Conservation (phyloP, 768 basidiomycete species). For the Termitomyces titanicus region DNA sequence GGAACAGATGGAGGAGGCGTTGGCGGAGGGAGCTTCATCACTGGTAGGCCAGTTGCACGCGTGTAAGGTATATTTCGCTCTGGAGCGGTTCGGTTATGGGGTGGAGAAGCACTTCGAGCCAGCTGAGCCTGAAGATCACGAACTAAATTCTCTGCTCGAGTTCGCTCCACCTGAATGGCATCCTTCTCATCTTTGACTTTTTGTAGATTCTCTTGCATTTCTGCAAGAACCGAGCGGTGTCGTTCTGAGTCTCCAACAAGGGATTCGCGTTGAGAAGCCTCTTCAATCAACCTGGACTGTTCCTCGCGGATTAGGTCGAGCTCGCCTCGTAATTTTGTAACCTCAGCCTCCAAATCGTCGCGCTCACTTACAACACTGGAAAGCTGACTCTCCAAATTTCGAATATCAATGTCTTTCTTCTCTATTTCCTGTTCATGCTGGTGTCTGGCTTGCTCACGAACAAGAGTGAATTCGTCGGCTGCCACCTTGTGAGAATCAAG, state of each 20-base stretch:
- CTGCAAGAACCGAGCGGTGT: constrained; percentile 71
- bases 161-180: constrained; percentile 67
- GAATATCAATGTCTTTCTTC: constrained; percentile 47
- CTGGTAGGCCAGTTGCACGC: constrained; percentile 57
- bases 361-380: constrained; percentile 40
- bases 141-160: constrained; percentile 60
- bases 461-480: constrained; percentile 44
- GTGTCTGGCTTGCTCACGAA: constrained; percentile 38
- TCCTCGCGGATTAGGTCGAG: constrained; percentile 55
- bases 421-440: constrained; percentile 44
- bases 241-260: constrained; percentile 72
- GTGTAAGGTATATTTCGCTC: constrained; percentile 54
- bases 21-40: constrained; percentile 80
- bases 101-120: constrained; percentile 55
- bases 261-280: constrained; percentile 72
- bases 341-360: constrained; percentile 39
- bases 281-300: constrained; percentile 61
- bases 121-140: constrained; percentile 78
- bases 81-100: constrained; percentile 45
- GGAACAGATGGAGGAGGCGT: constrained; percentile 87
- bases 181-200: constrained; percentile 83
- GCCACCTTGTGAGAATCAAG: constrained; percentile 56
- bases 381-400: constrained; percentile 48
- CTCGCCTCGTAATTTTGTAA: constrained; percentile 54
- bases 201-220: constrained; percentile 75